phyloP scores from a whole-genome alignment of 129 eudicot genomes.

The Centella asiatica region DNA sequence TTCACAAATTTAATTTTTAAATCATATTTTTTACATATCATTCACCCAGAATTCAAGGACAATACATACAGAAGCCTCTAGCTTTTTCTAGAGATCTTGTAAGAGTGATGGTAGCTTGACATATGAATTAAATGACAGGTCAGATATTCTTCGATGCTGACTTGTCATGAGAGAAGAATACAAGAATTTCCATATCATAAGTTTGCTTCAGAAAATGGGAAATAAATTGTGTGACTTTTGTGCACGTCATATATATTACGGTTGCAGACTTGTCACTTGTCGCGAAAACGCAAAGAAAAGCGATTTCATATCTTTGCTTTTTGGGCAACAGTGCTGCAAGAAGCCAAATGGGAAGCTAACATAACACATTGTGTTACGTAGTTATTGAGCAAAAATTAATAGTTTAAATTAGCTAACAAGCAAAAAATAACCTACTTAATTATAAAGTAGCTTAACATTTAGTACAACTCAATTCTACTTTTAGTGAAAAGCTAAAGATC shows the following conservation, averaged over 20 bases:
- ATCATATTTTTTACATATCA: too few relatives aligned
- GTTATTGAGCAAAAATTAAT: background rate
- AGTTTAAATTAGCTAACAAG: too few relatives aligned
- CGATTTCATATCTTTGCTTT: background rate
- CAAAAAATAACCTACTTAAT: too few relatives aligned
- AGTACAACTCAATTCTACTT: too few relatives aligned
- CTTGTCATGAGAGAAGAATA: background rate
- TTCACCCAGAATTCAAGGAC: too few relatives aligned
- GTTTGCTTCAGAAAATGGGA: background rate
- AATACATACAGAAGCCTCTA: background rate
- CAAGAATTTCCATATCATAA: background rate
- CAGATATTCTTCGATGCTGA: background rate
- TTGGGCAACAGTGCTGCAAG: background rate
- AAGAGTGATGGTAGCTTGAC: background rate
- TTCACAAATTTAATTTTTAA: too few relatives aligned
- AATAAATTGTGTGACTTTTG: background rate
- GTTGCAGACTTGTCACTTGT: conserved; percentile 3
- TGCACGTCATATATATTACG: background rate
- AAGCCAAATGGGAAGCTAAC: background rate
- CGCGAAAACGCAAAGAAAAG: background rate
- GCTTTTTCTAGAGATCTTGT: background rate
- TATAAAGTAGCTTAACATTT: too few relatives aligned
- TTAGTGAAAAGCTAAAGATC: too few relatives aligned
- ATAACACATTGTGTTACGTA: background rate
- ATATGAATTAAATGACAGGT: background rate